Evolutionary conservation across 768 basidiomycete species (phyloP).

Genomic region (Russula vinacea): DNA sequence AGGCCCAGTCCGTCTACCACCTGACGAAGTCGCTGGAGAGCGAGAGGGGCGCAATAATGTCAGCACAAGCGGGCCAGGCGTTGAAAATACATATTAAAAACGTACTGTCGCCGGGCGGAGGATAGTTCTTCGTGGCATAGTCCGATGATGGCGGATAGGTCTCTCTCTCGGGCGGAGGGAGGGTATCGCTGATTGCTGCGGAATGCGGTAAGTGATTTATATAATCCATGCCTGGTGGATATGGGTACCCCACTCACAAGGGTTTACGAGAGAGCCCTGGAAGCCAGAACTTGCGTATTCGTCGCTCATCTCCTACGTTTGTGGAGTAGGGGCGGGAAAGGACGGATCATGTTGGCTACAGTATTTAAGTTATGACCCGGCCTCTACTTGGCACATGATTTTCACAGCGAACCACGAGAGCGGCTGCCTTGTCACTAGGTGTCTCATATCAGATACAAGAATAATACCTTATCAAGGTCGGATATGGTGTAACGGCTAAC

Average conservation of each 20-base stretch:
- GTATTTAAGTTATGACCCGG: neutral
- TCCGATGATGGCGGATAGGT: conserved; percentile 12
- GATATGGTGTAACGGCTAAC: conserved; percentile 42
- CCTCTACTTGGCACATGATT: neutral
- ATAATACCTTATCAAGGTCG: conserved; percentile 13
- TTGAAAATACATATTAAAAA: neutral
- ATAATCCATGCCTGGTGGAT: neutral
- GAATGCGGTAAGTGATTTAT: neutral
- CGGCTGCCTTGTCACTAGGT: too few species aligned
- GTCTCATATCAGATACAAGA: too few species aligned
- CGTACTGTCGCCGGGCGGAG: conserved; percentile 29
- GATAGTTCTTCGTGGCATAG: conserved; percentile 29
- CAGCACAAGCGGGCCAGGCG: neutral
- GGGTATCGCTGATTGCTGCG: conserved; percentile 13
- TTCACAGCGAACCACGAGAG: neutral
- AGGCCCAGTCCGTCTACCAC: conserved; percentile 23
- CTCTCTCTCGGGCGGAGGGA: conserved; percentile 17
- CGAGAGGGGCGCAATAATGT: neutral
- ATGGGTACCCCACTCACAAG: conserved; percentile 12
- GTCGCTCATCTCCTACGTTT: neutral
- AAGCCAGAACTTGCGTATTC: conserved; percentile 31
- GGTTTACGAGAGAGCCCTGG: conserved; percentile 26
- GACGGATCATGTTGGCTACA: neutral
- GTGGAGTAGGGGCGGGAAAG: neutral
- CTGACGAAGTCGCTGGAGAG: conserved; percentile 26